Percentiles rank a stretch among this genome's conserved stretches.
Evolutionary conservation across 352 stramenopile species (phyloP).

Genomic region (Phytophthora melonis): DNA sequence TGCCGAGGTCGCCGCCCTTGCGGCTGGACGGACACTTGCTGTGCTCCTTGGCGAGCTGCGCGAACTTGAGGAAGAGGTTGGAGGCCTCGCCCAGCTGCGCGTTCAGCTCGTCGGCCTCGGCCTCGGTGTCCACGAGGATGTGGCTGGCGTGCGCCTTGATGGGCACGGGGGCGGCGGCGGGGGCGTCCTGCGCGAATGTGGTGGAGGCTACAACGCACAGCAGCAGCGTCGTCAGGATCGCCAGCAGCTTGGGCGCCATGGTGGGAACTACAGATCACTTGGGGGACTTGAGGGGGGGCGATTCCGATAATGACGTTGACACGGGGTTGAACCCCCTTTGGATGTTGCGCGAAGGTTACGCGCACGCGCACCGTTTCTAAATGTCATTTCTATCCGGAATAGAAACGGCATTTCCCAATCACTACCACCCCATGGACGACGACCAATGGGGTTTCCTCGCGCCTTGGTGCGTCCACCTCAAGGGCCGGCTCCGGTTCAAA

Average conservation of each 20-base stretch:
- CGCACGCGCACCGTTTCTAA: too few relatives aligned
- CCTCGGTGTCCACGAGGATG: constrained; percentile 82
- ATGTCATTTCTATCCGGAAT: too few relatives aligned
- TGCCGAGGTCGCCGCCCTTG: constrained; percentile 76
- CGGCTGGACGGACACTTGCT: constrained; percentile 76
- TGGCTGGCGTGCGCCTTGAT: constrained; percentile 76
- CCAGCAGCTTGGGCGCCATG: constrained; percentile 37
- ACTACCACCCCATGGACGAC: too few relatives aligned
- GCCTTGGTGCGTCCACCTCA: too few relatives aligned
- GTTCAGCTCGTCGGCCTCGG: constrained; percentile 65
- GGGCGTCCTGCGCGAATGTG: constrained; percentile 12
- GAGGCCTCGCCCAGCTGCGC: constrained; percentile 55
- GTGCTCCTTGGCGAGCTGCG: constrained; percentile 71
- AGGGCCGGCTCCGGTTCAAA: too few relatives aligned
- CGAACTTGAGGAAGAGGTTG: constrained; percentile 70
- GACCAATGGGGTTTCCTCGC: too few relatives aligned
- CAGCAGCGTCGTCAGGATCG: constrained; percentile 36
- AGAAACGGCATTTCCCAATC: too few relatives aligned
- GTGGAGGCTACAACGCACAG: constrained; percentile 24
- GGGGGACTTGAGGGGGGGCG: neutral
- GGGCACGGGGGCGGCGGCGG: constrained; percentile 12
- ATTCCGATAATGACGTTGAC: too few relatives aligned
- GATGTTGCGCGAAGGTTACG: too few relatives aligned
- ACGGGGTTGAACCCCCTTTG: too few relatives aligned
- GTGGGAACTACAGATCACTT: neutral